Percentiles rank a stretch among this genome's conserved stretches.
Conservation (phyloP, 176 grass and related monocot genomes). For the Typha latifolia region DNA sequence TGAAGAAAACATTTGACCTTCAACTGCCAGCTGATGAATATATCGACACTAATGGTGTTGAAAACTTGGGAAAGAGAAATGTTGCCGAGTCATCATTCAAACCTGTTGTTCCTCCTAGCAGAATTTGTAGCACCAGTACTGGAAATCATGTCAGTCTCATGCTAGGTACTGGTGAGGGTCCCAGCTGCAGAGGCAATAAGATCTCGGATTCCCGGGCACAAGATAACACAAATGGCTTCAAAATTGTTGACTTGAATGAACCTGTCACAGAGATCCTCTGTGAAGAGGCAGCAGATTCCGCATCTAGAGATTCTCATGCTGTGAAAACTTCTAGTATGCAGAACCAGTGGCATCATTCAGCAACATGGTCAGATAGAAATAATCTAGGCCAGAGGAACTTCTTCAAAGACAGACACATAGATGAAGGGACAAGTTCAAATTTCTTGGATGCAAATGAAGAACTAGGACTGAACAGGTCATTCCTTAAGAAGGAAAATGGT, state of each 20-base stretch:
- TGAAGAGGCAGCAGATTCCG: slow-evolving; percentile 20
- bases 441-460: slow-evolving; percentile 19
- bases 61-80: neutral
- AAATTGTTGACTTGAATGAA: slow-evolving; percentile 10
- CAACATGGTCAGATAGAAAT: slow-evolving; percentile 26
- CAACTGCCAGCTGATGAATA: slow-evolving; percentile 1
- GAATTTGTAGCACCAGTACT: neutral
- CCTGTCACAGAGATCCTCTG: neutral
- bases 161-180: neutral
- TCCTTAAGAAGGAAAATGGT: slow-evolving; percentile 31
- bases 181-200: neutral
- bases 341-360: slow-evolving; percentile 14
- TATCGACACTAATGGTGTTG: neutral
- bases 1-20: slow-evolving; percentile 4
- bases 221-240: neutral
- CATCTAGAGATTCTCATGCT: slow-evolving; percentile 25
- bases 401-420: slow-evolving; percentile 11
- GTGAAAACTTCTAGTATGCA: slow-evolving; percentile 14
- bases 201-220: neutral
- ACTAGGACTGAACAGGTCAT: slow-evolving; percentile 22
- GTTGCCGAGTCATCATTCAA: neutral
- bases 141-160: neutral
- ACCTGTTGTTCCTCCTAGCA: neutral
- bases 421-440: slow-evolving; percentile 27
- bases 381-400: slow-evolving; percentile 16